Conservation (phyloP, 768 basidiomycete genomes). For the Clavaria fumosa region DNA sequence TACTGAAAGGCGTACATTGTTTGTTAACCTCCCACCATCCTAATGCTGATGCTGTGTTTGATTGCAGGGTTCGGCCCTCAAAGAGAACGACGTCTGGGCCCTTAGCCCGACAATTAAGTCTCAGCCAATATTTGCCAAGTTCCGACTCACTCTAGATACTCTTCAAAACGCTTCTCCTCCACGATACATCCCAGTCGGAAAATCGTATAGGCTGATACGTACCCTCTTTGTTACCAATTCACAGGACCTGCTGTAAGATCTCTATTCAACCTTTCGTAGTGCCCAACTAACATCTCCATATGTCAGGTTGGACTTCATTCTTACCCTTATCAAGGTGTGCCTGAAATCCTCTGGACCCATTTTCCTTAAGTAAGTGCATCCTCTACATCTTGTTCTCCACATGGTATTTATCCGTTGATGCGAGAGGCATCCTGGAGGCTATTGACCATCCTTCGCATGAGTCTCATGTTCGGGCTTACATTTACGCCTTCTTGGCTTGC, state of each 20-base stretch:
- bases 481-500: constrained; percentile 69
- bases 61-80: constrained; percentile 41
- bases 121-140: constrained; percentile 44
- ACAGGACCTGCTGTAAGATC: constrained; percentile 42
- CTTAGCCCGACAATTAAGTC: constrained; percentile 57
- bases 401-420: constrained; percentile 4
- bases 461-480: constrained; percentile 45
- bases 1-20: constrained; percentile 40
- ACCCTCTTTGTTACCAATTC: constrained; percentile 31
- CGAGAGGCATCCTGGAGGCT: constrained; percentile 44
- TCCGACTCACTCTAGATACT: constrained; percentile 9
- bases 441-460: constrained; percentile 38
- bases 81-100: constrained; percentile 58
- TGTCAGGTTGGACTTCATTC: constrained; percentile 45
- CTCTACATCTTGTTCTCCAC: background rate
- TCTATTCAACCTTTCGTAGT: constrained; percentile 47
- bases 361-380: constrained; percentile 55
- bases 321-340: constrained; percentile 53
- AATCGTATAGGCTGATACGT: no score
- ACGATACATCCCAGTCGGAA: constrained; percentile 24
- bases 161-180: background rate
- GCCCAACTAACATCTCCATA: no score
- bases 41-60: no score
- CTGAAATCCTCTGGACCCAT: constrained; percentile 75
- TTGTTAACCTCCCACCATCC: no score